A percentile compares a stretch with the other conserved stretches of the same genome.
These are phyloP conservation scores for Alternaria tenuissima DNA, from an alignment of 2,329 filamentous ascomycete species.

Conservation along the genomic window DNA sequence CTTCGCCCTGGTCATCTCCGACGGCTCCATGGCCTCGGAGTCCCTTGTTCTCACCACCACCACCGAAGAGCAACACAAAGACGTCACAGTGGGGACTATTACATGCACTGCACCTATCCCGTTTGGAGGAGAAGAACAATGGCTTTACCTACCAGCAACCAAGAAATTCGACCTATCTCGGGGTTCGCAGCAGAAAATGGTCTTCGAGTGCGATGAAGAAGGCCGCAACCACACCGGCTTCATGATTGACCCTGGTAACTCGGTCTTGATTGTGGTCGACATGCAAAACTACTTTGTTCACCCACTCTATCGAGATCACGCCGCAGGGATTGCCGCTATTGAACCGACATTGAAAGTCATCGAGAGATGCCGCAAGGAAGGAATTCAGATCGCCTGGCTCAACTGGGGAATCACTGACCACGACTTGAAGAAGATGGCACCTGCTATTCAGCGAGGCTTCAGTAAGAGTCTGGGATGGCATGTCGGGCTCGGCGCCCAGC, in stretches of 20 bases:
- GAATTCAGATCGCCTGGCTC: slow-evolving; percentile 53
- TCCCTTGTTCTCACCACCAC: slow-evolving; percentile 22
- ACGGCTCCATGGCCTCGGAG: slow-evolving; percentile 26
- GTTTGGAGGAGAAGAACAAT: slow-evolving; percentile 53
- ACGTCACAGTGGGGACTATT: slow-evolving; percentile 39
- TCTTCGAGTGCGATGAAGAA: slow-evolving; percentile 52
- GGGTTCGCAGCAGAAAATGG: slow-evolving; percentile 47
- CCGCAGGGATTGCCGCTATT: slow-evolving; percentile 42
- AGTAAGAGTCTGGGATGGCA: slow-evolving; percentile 54
- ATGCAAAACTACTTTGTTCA: slow-evolving; percentile 57
- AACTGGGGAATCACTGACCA: slow-evolving; percentile 54
- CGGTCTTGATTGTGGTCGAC: slow-evolving; percentile 53
- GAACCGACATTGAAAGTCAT: slow-evolving; percentile 51
- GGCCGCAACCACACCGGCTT: slow-evolving; percentile 51
- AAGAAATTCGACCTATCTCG: slow-evolving; percentile 55
- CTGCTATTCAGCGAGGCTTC: slow-evolving; percentile 54
- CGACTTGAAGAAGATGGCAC: slow-evolving; percentile 51
- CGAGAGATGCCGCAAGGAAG: slow-evolving; percentile 51
- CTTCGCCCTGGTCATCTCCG: background rate
- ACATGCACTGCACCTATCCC: slow-evolving; percentile 52
- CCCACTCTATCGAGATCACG: slow-evolving; percentile 41
- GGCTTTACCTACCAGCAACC: slow-evolving; percentile 52
- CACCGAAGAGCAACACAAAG: slow-evolving; percentile 23
- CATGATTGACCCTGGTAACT: slow-evolving; percentile 52
- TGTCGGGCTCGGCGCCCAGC: slow-evolving; percentile 49